phyloP scores from a whole-genome alignment of 2,329 filamentous ascomycete species.

The Emmonsiellopsis sp. region DNA sequence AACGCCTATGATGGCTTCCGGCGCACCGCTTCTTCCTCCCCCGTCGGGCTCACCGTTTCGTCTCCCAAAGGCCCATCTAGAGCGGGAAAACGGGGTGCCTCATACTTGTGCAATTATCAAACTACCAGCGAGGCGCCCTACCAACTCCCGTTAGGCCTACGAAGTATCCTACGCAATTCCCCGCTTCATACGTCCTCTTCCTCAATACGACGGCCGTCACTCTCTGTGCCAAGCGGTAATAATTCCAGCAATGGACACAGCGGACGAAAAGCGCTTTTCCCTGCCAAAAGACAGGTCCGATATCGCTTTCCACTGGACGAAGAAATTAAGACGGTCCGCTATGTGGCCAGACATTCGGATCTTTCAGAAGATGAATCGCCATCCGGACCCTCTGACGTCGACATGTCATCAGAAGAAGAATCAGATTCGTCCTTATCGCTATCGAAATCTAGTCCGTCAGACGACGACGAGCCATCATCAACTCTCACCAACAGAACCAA shows the following conservation, averaged over 20 bases:
- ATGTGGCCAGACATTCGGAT: constrained; percentile 49
- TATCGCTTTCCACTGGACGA: constrained; percentile 50
- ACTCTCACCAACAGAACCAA: background rate
- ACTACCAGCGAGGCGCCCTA: constrained; percentile 22
- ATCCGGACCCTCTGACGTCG: constrained; percentile 15
- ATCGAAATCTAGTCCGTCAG: constrained; percentile 23
- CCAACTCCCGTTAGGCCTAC: constrained; percentile 35
- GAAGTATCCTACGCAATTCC: constrained; percentile 41
- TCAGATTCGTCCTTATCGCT: constrained; percentile 20
- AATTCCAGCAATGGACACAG: constrained; percentile 25
- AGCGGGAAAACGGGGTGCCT: constrained; percentile 9
- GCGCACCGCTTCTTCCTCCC: constrained; percentile 26
- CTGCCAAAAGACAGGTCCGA: constrained; percentile 48
- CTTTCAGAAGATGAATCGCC: constrained; percentile 26
- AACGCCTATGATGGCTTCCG: constrained; percentile 47
- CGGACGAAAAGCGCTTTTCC: constrained; percentile 39
- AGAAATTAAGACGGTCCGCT: constrained; percentile 49
- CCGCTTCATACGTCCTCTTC: constrained; percentile 26
- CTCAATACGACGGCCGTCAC: constrained; percentile 27
- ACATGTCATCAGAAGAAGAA: constrained; percentile 11
- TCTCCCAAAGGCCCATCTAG: constrained; percentile 13
- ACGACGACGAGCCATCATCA: constrained; percentile 20
- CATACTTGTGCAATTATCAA: background rate
- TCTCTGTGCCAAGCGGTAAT: constrained; percentile 24
- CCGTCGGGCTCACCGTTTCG: constrained; percentile 25